These are phyloP conservation scores for Alternaria metachromatica DNA, from an alignment of 2,329 filamentous ascomycete species.

Conservation along the genomic window DNA sequence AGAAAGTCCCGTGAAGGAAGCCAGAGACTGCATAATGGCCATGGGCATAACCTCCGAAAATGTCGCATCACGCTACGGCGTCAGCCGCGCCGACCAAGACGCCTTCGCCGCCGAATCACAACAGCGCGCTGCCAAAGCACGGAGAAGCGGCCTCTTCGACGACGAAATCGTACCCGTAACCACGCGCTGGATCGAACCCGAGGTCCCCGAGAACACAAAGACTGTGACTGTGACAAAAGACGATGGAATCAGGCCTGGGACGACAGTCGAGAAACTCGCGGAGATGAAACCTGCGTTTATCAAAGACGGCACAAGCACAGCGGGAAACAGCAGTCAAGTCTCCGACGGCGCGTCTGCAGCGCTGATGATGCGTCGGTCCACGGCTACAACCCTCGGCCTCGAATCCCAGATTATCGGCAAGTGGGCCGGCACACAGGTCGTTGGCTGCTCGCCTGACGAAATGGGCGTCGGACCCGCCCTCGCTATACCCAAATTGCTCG, in stretches of 20 bases:
- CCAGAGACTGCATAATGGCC: conserved; percentile 86
- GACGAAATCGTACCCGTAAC: conserved; percentile 80
- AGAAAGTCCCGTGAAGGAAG: conserved; percentile 69
- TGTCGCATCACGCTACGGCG: conserved; percentile 77
- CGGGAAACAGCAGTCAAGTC: conserved; percentile 85
- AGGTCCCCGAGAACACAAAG: conserved; percentile 56
- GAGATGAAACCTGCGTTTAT: conserved; percentile 88
- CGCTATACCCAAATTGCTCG: conserved; percentile 83
- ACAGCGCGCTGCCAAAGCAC: conserved; percentile 72
- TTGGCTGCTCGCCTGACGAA: conserved; percentile 85
- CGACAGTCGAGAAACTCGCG: conserved; percentile 72
- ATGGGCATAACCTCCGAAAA: conserved; percentile 94
- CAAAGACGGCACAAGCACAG: conserved; percentile 76
- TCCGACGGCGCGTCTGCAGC: conserved; percentile 86
- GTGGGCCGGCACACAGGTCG: conserved; percentile 78
- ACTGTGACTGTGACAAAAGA: conserved; percentile 75
- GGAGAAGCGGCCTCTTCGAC: conserved; percentile 73
- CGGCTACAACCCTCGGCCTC: conserved; percentile 76
- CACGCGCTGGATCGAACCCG: conserved; percentile 72
- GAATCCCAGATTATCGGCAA: conserved; percentile 75
- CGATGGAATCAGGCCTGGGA: conserved; percentile 78
- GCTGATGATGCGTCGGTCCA: conserved; percentile 83
- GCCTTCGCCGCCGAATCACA: conserved; percentile 80
- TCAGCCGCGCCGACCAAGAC: conserved; percentile 80
- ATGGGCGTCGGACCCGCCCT: conserved; percentile 92